phyloP scores from a whole-genome alignment of 768 basidiomycete species.

The Agaricus bisporus region DNA sequence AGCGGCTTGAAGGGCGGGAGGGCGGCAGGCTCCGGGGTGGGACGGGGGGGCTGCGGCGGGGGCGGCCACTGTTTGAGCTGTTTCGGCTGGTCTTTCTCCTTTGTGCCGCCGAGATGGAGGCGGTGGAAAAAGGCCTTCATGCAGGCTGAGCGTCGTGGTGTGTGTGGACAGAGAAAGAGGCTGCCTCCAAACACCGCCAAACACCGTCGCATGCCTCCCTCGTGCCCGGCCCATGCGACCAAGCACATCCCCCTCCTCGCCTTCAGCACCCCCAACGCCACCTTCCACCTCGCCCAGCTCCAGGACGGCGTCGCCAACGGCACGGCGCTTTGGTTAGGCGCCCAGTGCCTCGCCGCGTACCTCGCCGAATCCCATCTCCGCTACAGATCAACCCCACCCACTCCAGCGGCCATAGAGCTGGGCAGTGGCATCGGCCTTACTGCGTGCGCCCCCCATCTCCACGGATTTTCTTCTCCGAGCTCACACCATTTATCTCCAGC shows the following conservation, averaged over 20 bases:
- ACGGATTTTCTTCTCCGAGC: constrained; percentile 4
- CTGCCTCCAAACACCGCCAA: constrained; percentile 23
- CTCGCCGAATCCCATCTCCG: constrained; percentile 34
- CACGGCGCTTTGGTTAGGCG: constrained; percentile 80
- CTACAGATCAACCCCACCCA: constrained; percentile 12
- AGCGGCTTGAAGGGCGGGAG: constrained; percentile 63
- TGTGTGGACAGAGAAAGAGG: constrained; percentile 2
- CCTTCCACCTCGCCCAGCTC: constrained; percentile 49
- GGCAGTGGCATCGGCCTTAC: constrained; percentile 81
- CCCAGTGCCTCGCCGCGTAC: constrained; percentile 67
- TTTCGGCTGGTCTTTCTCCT: constrained; percentile 57
- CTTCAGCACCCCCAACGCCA: constrained; percentile 28
- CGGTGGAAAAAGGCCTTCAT: constrained; percentile 87
- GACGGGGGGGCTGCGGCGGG: constrained; percentile 25
- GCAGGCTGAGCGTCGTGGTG: constrained; percentile 13
- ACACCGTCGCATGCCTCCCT: constrained; percentile 23
- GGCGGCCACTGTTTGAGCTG: constrained; percentile 56
- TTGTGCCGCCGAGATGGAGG: constrained; percentile 60
- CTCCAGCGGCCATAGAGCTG: constrained; percentile 58
- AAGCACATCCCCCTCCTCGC: constrained; percentile 52
- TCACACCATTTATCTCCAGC: constrained; percentile 23
- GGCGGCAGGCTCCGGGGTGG: constrained; percentile 36
- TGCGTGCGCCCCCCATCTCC: constrained; percentile 39
- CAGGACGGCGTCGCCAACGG: constrained; percentile 67
- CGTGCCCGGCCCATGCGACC: constrained; percentile 51